Base-by-base conservation (phyloP, 768 basidiomycete species). In the Lentinula detonsa region DNA sequence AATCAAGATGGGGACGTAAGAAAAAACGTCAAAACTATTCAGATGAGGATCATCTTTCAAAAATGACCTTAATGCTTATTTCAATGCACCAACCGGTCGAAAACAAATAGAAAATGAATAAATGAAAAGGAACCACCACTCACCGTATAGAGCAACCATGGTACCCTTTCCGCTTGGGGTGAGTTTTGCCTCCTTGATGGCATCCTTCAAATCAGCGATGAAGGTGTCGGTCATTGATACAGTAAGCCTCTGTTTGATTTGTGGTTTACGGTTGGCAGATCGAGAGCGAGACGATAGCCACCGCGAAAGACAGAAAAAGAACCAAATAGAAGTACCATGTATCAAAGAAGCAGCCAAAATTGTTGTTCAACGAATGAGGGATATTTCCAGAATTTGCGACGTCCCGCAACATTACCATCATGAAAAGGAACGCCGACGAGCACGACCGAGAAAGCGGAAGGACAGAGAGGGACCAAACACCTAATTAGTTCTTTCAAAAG, bases 71-170 rank as follows among this genome's bases (percentile, higher is more conserved):
- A 62, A 50, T 55, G 45, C 45, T 40, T 39, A 42, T 37, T 28
- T 23, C 43, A 33, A 34, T 33, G 31, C 42, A 34, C 35, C 62
- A 28, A 48, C 31, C 28, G 28, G 2, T 28, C 28, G 28, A 28
- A 28, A 28, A 28, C 28, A 28, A 28, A 28, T 28, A 28, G 28
- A 28, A 28, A 28, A 28, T 28, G 13, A 49, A 57, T 34, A 49
- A 51, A 53, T 42, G 50, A 28, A 40, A 56, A 33, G 61, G 66
- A 59, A 49, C 37, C 57, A 39, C 5, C 46, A 76, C 85, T 59
- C 62, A 95, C 95, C 95, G 68, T 97, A 98, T 11, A 98, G 70
- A 13, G 88, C 81, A 3, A 97, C 93, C 94, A 98, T 95, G 34
- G 85, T 84, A 7, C 96, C 96, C 67, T 87, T 83, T 5, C 88